These are phyloP conservation scores for Barnettozyma hawaiiensis DNA, from an alignment of 1,139 yeast genomes.

Conservation along the genomic window DNA sequence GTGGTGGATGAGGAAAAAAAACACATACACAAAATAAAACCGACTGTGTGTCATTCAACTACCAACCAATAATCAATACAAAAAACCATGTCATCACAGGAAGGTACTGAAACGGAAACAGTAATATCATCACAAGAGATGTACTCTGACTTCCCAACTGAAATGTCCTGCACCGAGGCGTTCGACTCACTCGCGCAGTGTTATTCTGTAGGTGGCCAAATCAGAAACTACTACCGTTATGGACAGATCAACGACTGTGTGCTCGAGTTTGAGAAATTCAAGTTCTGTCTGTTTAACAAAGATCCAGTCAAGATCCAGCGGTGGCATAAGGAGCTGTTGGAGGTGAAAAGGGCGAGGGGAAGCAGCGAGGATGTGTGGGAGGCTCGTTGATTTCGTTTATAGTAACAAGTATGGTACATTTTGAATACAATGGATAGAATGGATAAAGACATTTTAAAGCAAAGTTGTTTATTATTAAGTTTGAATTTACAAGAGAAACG, in stretches of 20 bases:
- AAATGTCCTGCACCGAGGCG: slow-evolving; percentile 71
- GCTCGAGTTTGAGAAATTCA: slow-evolving; percentile 65
- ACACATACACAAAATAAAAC: too few species aligned
- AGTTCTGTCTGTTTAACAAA: slow-evolving; percentile 69
- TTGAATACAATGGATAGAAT: too few species aligned
- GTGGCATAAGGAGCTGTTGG: slow-evolving; percentile 59
- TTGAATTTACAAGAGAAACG: not conserved
- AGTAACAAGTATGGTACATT: too few species aligned
- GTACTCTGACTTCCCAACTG: slow-evolving; percentile 27
- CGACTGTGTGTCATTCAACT: too few species aligned
- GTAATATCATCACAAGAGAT: not conserved
- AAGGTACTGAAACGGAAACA: too few species aligned
- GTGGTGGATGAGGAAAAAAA: not conserved
- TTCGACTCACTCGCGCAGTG: slow-evolving; percentile 83
- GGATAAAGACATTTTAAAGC: too few species aligned
- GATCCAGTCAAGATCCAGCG: slow-evolving; percentile 55
- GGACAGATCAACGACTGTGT: slow-evolving; percentile 73
- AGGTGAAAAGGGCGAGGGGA: slow-evolving; percentile 58
- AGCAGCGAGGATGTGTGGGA: slow-evolving; percentile 85
- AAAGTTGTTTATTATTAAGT: not conserved
- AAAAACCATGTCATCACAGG: too few species aligned
- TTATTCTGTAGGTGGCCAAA: slow-evolving; percentile 85
- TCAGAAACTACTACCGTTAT: slow-evolving; percentile 73
- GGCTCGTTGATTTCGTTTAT: slow-evolving; percentile 26
- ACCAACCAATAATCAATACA: too few species aligned